phyloP scores from a whole-genome alignment of 257 asterid genomes.

The Lavandula angustifolia region DNA sequence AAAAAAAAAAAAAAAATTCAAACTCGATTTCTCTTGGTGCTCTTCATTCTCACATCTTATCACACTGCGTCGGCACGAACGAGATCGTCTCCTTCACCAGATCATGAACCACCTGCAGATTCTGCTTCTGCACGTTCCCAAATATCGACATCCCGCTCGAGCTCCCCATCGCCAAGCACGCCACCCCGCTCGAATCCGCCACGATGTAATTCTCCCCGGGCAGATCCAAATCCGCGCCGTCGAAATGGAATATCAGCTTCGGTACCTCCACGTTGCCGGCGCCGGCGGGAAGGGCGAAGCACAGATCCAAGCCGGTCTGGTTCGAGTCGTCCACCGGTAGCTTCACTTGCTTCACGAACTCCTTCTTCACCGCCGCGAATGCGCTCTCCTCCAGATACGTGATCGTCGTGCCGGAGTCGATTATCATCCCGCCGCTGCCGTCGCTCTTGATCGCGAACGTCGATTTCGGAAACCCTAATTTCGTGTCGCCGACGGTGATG shows the following conservation, averaged over 20 bases:
- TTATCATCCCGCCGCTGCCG: constrained; percentile 82
- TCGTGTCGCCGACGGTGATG: constrained; percentile 70
- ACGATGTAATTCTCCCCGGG: constrained; percentile 74
- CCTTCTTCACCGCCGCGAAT: constrained; percentile 53
- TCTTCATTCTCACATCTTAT: constrained; percentile 18
- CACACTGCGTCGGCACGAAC: constrained; percentile 50
- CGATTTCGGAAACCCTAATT: constrained; percentile 47
- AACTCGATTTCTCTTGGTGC: no score
- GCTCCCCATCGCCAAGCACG: constrained; percentile 85
- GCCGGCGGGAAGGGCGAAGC: constrained; percentile 54
- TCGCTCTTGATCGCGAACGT: constrained; percentile 53
- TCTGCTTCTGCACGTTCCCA: constrained; percentile 86
- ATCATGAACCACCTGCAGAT: constrained; percentile 69
- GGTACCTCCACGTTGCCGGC: constrained; percentile 54
- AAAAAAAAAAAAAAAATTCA: not conserved
- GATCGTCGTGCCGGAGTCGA: constrained; percentile 89
- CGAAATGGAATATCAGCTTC: constrained; percentile 57
- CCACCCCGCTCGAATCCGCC: constrained; percentile 61
- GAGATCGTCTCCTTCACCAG: constrained; percentile 64
- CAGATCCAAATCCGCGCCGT: constrained; percentile 68
- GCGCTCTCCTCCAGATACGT: constrained; percentile 59
- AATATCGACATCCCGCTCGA: constrained; percentile 78
- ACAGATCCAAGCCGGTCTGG: constrained; percentile 64
- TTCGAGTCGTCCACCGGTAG: constrained; percentile 52
- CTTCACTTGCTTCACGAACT: constrained; percentile 48